Conservation (phyloP, 176 grass and related monocot genomes). For the Areca catechu region DNA sequence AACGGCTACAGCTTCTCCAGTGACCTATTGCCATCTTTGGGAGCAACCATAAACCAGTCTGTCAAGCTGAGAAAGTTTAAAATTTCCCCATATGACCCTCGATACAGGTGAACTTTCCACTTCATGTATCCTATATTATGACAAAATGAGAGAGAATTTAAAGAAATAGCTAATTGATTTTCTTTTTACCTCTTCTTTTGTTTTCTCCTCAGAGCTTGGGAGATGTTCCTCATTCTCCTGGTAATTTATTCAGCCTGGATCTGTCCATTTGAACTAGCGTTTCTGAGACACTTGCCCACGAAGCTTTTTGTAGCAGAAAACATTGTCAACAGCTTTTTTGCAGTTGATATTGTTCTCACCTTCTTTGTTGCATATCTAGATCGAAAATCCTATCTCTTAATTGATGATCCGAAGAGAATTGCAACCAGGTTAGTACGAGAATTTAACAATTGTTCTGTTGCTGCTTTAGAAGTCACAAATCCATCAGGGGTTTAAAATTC, state of each 20-base stretch:
- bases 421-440: conserved; percentile 48
- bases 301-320: conserved; percentile 47
- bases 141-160: no score
- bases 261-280: conserved; percentile 71
- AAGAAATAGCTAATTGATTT: conserved; percentile 15
- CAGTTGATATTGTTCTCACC: conserved; percentile 80
- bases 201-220: conserved; percentile 43
- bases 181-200: conserved; percentile 16
- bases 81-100: conserved; percentile 64
- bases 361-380: conserved; percentile 88
- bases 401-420: conserved; percentile 71
- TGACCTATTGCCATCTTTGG: conserved; percentile 74
- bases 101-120: conserved; percentile 53
- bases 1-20: conserved; percentile 34
- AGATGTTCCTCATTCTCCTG: conserved; percentile 57
- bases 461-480: no score
- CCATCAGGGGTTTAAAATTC: no score
- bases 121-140: conserved; percentile 15
- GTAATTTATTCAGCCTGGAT: conserved; percentile 90
- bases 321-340: conserved; percentile 68
- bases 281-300: conserved; percentile 43
- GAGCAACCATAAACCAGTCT: conserved; percentile 58
- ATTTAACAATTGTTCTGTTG: conserved; percentile 1
- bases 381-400: conserved; percentile 59
- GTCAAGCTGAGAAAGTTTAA: conserved; percentile 57